Percentiles rank a stretch among this genome's conserved stretches.
phyloP scores from a whole-genome alignment of 352 stramenopile genomes.

The Pythium graminicola region DNA sequence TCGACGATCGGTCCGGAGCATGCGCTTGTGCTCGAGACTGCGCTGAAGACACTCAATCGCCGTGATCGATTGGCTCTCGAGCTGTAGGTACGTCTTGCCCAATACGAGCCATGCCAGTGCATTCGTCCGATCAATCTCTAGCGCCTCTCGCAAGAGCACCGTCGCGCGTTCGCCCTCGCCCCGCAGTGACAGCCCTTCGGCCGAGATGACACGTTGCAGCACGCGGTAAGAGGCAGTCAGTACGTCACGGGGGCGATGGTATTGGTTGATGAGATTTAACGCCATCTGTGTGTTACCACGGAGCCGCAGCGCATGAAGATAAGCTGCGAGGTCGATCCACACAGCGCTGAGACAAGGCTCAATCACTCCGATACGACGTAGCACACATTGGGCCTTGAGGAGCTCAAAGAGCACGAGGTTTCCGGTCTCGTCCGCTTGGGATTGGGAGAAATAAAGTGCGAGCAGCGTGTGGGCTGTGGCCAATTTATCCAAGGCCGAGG shows the following conservation, averaged over 20 bases:
- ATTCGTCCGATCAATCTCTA: conserved; percentile 51
- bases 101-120: conserved; percentile 53
- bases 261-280: conserved; percentile 36
- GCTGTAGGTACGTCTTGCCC: conserved; percentile 35
- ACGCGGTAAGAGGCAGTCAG: conserved; percentile 43
- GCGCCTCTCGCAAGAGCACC: conserved; percentile 41
- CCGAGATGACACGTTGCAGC: conserved; percentile 39
- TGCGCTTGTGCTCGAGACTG: conserved; percentile 29
- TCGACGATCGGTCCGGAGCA: conserved; percentile 26
- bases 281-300: conserved; percentile 26
- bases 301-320: conserved; percentile 40
- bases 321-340: conserved; percentile 54
- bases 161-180: conserved; percentile 25
- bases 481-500: conserved; percentile 2
- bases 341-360: conserved; percentile 31
- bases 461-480: conserved; percentile 53
- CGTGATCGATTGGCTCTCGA: conserved; percentile 33
- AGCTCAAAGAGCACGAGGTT: conserved; percentile 67
- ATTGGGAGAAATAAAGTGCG: conserved; percentile 49
- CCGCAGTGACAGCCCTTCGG: conserved; percentile 30
- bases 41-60: conserved; percentile 51
- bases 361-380: not conserved
- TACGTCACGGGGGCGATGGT: conserved; percentile 30
- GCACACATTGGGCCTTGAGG: conserved; percentile 38
- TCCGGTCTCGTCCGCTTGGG: conserved; percentile 37